Evolutionary conservation across 495 filamentous ascomycete species (phyloP).

Genomic region (Parachaetomium inaequale): DNA sequence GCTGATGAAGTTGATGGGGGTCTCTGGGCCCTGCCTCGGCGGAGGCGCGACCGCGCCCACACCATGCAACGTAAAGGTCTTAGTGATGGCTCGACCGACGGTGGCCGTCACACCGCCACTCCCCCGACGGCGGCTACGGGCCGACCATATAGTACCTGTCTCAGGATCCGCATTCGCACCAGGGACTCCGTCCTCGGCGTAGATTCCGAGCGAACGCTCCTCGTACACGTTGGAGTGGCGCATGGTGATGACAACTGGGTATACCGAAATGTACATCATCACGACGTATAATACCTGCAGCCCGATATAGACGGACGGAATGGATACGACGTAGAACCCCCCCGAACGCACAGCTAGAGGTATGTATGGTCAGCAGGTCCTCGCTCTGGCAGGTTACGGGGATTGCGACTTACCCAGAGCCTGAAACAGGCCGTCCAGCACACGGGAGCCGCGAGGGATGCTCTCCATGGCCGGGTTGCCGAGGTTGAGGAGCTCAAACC

Average conservation of each 20-base stretch:
- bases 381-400: not conserved
- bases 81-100: conserved; percentile 29
- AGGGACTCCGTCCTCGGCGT: conserved; percentile 44
- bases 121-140: conserved; percentile 19
- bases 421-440: conserved; percentile 80
- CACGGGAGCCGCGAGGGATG: conserved; percentile 55
- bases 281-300: conserved; percentile 80
- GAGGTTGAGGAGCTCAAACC: conserved; percentile 76
- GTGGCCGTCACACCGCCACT: conserved; percentile 22
- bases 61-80: conserved; percentile 40
- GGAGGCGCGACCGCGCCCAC: conserved; percentile 31
- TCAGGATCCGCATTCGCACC: conserved; percentile 13
- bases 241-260: conserved; percentile 72
- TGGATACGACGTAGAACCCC: conserved; percentile 79
- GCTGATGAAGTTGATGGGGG: conserved; percentile 46
- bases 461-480: conserved; percentile 60
- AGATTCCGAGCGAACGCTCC: conserved; percentile 66
- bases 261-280: conserved; percentile 88
- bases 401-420: conserved; percentile 48
- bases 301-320: conserved; percentile 66
- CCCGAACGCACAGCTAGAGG: conserved; percentile 67
- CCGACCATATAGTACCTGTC: not conserved
- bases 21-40: conserved; percentile 25
- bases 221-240: conserved; percentile 63
- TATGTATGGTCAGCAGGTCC: conserved; percentile 3